Percentiles rank a stretch among this genome's conserved stretches.
Conservation (phyloP, 495 filamentous ascomycete species). For the Aspergillus sclerotioniger region DNA sequence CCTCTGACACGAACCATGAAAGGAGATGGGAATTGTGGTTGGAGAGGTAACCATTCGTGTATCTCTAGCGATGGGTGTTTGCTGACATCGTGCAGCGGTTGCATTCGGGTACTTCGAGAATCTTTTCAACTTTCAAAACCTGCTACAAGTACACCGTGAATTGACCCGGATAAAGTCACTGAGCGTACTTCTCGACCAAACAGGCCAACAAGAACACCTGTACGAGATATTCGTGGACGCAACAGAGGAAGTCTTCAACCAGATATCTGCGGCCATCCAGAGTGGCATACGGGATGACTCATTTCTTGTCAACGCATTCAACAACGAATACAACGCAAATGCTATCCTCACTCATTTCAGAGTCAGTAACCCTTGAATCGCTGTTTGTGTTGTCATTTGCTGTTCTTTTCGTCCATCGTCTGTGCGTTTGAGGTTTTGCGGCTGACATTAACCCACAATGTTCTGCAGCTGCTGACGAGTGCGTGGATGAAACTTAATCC, state of each 20-base stretch:
- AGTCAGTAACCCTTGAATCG: slow-evolving; percentile 37
- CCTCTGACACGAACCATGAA: slow-evolving; percentile 82
- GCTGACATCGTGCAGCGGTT: slow-evolving; percentile 60
- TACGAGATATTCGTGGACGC: slow-evolving; percentile 84
- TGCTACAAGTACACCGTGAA: slow-evolving; percentile 64
- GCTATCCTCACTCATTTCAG: slow-evolving; percentile 72
- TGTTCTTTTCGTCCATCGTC: background rate
- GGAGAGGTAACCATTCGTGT: slow-evolving; percentile 72
- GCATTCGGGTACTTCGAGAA: slow-evolving; percentile 92
- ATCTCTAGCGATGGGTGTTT: slow-evolving; percentile 3
- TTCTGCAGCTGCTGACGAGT: slow-evolving; percentile 69
- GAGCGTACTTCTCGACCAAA: slow-evolving; percentile 65
- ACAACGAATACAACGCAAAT: slow-evolving; percentile 62
- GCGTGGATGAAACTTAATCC: slow-evolving; percentile 80
- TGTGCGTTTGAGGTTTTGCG: background rate
- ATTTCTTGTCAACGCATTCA: slow-evolving; percentile 72
- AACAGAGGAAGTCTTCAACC: slow-evolving; percentile 62
- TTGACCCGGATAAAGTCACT: slow-evolving; percentile 67
- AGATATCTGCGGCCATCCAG: slow-evolving; percentile 51
- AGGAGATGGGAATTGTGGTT: slow-evolving; percentile 96
- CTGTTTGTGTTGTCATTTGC: background rate
- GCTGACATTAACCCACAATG: slow-evolving; percentile 9
- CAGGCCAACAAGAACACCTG: slow-evolving; percentile 62
- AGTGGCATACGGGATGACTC: slow-evolving; percentile 57
- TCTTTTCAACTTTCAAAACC: slow-evolving; percentile 64